Evolutionary conservation across 768 basidiomycete species (phyloP), one percentile per base, ranked within the genome.

Genomic region (Phanerodontia chrysosporium): DNA sequence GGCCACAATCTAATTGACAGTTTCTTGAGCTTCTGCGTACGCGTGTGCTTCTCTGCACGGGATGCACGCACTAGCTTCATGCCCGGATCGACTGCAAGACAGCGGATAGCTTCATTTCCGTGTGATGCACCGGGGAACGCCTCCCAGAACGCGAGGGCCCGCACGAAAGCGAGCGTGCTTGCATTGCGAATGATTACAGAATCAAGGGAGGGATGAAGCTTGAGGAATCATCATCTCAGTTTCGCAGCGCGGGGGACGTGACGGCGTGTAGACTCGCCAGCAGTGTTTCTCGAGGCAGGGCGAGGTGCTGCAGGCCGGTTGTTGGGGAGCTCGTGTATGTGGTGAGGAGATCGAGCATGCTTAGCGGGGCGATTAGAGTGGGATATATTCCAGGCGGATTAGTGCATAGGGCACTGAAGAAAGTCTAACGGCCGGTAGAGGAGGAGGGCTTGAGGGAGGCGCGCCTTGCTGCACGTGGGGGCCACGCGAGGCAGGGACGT

Each of bases 71-170:
- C 92, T 60, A 92, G 80, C 75, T 87, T 92, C 84, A 90, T 87
- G 52, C 84, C 84, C 16, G 84, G 78, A 69, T 94, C 92, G 21
- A 92, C 83, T 2, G 86, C 77, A 28, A 92, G 73, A 65, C 81
- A 85, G 27, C 81, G 79, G 18, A 92, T 80, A 35, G 67, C 70
- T 54, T 79, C 76, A 27, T 72, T 70, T 12, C 73, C 65, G 57
- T 80, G 74, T 9, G 72, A 72, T 13, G 76, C 66, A n/a, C 81
- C 79, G 5, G 91, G 90, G 68, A 91, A 93, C 6, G 86, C 89
- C 68, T 93, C 90, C 76, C 83, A 87, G 66, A 93, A 90, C 30
- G 86, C 83, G 24, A 94, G 82, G 48, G 88, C 82, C 59, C 87
- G 85, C 58, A 86, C 70, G 48, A 93, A 78, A 18, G 76, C 70